Base-by-base conservation (phyloP, 164 flowering plant species). In the Magnolia kwangsiensis region DNA sequence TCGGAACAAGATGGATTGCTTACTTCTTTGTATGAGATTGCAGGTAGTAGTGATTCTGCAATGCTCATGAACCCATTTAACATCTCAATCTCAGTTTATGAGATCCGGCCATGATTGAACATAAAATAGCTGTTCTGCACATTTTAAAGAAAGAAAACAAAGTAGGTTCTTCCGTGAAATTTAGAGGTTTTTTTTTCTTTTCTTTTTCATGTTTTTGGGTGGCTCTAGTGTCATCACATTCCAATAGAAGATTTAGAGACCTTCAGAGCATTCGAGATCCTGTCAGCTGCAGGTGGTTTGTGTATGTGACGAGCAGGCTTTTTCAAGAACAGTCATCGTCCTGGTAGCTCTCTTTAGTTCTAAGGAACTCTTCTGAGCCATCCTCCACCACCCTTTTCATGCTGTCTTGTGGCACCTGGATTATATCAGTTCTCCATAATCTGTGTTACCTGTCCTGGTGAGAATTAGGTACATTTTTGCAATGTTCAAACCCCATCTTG, bases 391-490 rank as follows among this genome's bases (percentile, higher is more conserved):
- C 83, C 0, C 90, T 94, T 83, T 87, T 91, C 83, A 95, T 77
- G 74, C 27, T 0, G 95, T 92, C 83, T 91, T 95, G 76, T 95
- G 99, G 19, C 94, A 80, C 8, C 98, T 98, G 0, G 94, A 83
- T n/a, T n/a, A n/a, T 64, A 89, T 89, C 77, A 93, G 77, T 76
- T 92, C 99, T 73, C 94, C 99, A 67, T 90, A 84, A 76, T 95
- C 99, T 0, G 98, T 92, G 75, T 95, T 98, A 6, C 98, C 98
- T 0, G 84, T 83, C 72, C 92, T 98, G 0, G 97, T 97, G 23
- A 91, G 86, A 71, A 95, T 69, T 27, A 95, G 95, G 55, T 72
- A 90, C 97, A 95, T 91, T 82, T 92, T 94, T 24, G 95, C 87
- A 3, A 93, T 90, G 29, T 92, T 91, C 80, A 94, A 51, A 75